phyloP scores from a whole-genome alignment of 352 stramenopile species.

The Globisporangium iwayamae region DNA sequence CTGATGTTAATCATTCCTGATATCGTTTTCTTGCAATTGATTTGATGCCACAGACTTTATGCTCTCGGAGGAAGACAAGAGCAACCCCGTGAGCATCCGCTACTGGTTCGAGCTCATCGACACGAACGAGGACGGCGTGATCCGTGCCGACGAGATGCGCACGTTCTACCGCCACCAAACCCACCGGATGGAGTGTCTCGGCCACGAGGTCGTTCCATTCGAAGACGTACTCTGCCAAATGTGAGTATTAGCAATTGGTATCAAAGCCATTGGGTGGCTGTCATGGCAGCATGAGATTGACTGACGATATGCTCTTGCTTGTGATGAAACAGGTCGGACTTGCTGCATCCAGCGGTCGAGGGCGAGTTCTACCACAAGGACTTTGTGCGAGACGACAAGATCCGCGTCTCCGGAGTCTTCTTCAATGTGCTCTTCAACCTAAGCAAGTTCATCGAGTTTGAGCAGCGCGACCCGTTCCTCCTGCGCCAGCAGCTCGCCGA shows the following conservation, averaged over 20 bases:
- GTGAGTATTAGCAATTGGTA: constrained; percentile 55
- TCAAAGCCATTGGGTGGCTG: neutral
- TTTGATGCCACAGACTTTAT: constrained; percentile 90
- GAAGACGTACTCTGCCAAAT: constrained; percentile 99
- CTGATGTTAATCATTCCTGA: neutral
- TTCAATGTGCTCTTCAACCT: constrained; percentile 99
- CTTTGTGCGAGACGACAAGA: constrained; percentile 84
- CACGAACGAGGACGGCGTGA: constrained; percentile 95
- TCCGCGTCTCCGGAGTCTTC: constrained; percentile 93
- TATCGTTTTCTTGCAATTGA: neutral
- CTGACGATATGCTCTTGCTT: neutral
- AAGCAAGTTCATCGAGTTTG: constrained; percentile 99
- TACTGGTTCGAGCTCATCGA: constrained; percentile 99
- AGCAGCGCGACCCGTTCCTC: constrained; percentile 97
- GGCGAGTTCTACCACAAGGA: constrained; percentile 80
- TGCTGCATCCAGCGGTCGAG: constrained; percentile 73
- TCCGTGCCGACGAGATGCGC: constrained; percentile 96
- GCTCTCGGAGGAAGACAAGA: constrained; percentile 98
- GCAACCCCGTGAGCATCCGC: constrained; percentile 92
- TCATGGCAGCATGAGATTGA: neutral
- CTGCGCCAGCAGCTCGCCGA: constrained; percentile 92
- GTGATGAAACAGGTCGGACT: constrained; percentile 41
- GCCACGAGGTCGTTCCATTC: constrained; percentile 97
- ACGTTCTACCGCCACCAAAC: constrained; percentile 93
- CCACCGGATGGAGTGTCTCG: constrained; percentile 97